Evolutionary conservation across 1,284 basidiomycete genomes (phyloP).

Genomic region (Pseudozyma hubeiensis): DNA sequence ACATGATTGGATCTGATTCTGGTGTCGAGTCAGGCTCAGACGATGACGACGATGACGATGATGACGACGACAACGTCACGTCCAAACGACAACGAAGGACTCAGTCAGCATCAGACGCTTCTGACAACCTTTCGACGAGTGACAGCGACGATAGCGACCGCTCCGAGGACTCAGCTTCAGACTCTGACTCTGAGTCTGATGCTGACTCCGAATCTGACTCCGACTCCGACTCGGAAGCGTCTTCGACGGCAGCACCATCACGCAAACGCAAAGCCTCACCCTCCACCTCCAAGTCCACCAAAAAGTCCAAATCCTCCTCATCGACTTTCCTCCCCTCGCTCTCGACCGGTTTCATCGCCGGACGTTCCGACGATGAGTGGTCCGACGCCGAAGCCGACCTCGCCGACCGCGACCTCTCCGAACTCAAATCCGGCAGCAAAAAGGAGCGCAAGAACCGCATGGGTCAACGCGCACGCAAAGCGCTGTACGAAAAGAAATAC

Average conservation of each 20-base stretch:
- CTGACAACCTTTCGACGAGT: constrained; percentile 15
- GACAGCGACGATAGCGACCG: constrained; percentile 50
- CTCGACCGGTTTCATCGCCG: constrained; percentile 80
- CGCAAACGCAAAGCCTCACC: constrained; percentile 23
- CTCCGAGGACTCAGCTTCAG: constrained; percentile 53
- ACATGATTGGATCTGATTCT: constrained; percentile 43
- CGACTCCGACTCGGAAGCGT: neutral
- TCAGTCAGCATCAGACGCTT: neutral
- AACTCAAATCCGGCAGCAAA: constrained; percentile 37
- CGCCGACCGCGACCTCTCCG: constrained; percentile 71
- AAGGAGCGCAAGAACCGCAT: constrained; percentile 82
- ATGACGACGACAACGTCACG: constrained; percentile 61
- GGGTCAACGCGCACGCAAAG: constrained; percentile 88
- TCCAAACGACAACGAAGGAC: constrained; percentile 1
- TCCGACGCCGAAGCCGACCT: constrained; percentile 81
- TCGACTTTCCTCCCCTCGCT: constrained; percentile 90
- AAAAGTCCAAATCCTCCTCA: constrained; percentile 32
- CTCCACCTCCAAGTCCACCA: constrained; percentile 2
- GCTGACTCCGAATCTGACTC: constrained; percentile 47
- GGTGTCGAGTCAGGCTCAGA: constrained; percentile 22
- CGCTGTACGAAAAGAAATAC: constrained; percentile 98
- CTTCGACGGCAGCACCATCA: constrained; percentile 1
- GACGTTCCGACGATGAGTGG: constrained; percentile 77
- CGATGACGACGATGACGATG: constrained; percentile 51
- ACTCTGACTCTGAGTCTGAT: neutral